Conservation (phyloP, 179 eudicot genomes). For the Silene vulgaris region DNA sequence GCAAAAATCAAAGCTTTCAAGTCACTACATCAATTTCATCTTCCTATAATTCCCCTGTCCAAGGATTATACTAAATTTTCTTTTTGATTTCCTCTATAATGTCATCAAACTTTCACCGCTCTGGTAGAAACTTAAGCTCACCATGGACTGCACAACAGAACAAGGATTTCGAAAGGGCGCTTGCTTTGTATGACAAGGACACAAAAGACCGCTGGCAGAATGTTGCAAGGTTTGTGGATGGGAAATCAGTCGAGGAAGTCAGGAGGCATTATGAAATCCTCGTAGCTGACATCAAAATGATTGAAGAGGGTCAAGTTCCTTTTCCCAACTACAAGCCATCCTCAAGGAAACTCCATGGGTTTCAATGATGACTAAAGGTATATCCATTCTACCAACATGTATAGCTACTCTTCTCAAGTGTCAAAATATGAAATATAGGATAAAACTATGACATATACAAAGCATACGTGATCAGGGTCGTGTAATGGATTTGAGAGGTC, state of each 20-base stretch:
- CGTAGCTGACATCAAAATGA: slow-evolving; percentile 26
- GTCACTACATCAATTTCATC: slow-evolving; percentile 16
- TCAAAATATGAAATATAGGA: not conserved
- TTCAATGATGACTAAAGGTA: slow-evolving; percentile 33
- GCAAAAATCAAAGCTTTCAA: slow-evolving; percentile 20
- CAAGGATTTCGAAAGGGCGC: slow-evolving; percentile 38
- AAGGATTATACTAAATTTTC: too few relatives aligned
- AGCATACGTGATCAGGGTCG: slow-evolving; percentile 9
- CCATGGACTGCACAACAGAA: slow-evolving; percentile 36
- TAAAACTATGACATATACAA: not conserved
- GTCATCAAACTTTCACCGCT: slow-evolving; percentile 24
- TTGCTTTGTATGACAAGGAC: slow-evolving; percentile 32
- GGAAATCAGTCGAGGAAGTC: slow-evolving; percentile 33
- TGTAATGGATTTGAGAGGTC: not conserved
- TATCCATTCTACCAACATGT: not conserved
- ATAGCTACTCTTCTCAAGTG: not conserved
- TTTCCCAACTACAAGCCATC: slow-evolving; percentile 27
- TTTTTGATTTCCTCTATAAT: slow-evolving; percentile 8
- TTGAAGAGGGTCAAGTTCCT: slow-evolving; percentile 31
- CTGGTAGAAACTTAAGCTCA: slow-evolving; percentile 20
- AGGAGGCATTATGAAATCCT: slow-evolving; percentile 37
- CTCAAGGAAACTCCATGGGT: slow-evolving; percentile 21
- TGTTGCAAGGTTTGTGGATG: slow-evolving; percentile 28
- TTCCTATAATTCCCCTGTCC: not conserved
- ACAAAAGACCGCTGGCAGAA: slow-evolving; percentile 36